Percentiles rank a stretch among this genome's conserved stretches.
Evolutionary conservation across 179 eudicot genomes (phyloP).

Genomic region (Beta lomatogona): DNA sequence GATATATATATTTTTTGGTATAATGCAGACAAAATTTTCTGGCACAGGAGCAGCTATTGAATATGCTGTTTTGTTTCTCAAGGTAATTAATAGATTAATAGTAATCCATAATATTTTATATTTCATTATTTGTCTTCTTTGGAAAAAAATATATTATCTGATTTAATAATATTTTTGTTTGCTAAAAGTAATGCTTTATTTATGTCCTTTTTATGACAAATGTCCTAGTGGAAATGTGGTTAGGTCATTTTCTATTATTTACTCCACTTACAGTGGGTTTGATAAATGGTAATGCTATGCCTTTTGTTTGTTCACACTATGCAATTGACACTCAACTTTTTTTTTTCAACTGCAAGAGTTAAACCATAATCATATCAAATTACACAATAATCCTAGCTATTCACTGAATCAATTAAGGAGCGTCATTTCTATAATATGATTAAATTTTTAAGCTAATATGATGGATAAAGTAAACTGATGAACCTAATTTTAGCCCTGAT

Average conservation of each 20-base stretch:
- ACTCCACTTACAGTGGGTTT: neutral
- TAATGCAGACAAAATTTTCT: conserved; percentile 64
- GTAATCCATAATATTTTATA: too few relatives aligned
- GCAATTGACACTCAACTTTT: too few relatives aligned
- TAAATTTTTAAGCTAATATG: too few relatives aligned
- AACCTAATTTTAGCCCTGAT: too few relatives aligned
- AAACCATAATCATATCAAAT: too few relatives aligned
- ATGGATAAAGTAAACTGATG: too few relatives aligned
- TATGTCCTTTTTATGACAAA: conserved; percentile 7
- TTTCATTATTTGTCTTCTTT: neutral
- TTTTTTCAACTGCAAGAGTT: too few relatives aligned
- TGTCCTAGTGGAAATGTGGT: conserved; percentile 22
- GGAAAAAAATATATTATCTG: neutral
- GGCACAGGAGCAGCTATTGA: conserved; percentile 93
- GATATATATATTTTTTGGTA: neutral
- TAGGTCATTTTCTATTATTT: neutral
- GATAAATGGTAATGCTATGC: neutral
- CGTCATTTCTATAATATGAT: too few relatives aligned
- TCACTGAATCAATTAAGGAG: too few relatives aligned
- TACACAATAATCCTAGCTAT: too few relatives aligned
- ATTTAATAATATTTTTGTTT: conserved; percentile 1
- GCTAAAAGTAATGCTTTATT: conserved; percentile 5
- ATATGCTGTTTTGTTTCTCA: conserved; percentile 86
- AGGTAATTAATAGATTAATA: conserved; percentile 33
- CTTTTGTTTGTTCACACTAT: too few relatives aligned